Base-by-base conservation (phyloP, 2,329 filamentous ascomycete genomes). In the Teratosphaeria viscida region DNA sequence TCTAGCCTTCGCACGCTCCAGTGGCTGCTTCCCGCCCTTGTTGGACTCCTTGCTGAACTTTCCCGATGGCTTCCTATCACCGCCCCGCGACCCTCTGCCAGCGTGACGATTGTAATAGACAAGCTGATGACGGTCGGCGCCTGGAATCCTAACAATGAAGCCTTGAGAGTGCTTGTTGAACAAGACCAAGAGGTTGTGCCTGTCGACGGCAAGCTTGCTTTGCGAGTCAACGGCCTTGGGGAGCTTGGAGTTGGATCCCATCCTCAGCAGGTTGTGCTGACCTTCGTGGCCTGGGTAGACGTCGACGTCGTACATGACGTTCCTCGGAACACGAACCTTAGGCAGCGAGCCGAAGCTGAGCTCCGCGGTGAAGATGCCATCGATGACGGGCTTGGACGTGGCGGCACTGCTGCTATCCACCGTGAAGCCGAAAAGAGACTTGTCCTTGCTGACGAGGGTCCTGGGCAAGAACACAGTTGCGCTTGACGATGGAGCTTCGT, bases 391-490 rank as follows among this genome's bases (percentile, higher is more conserved):
- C 63, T 77, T 77, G 19, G 75, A 74, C 12, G 67, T 65, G 5
- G 71, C 63, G n/a, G 74, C 73, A 7, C 47, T 54, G 62, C 67
- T 72, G 53, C 69, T 65, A 60, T 71, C 65, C 49, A 75, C 67
- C 19, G 65, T 65, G 59, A 67, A 68, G 34, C 64, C 63, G 61
- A 70, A 54, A 53, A 23, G 61, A 23, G 54, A 60, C 55, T 64
- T 61, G 10, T 27, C 16, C 23, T 53, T n/a, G 23, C 54, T 57
- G 19, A 49, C 27, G 14, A 26, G 34, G 11, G 58, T 63, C 58
- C 60, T 65, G 19, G 86, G 89, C 7, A 92, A 76, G 12, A 87
- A 90, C 2, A 94, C 88, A 0, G 88, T 89, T 4, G 88, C 86
- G 5, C 49, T 23, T 12, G 34, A 81, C 76, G 43, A 78, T 74